Percentiles rank a stretch among this genome's conserved stretches.
Evolutionary conservation across 2,329 filamentous ascomycete species (phyloP).

Genomic region (Scedosporium apiospermum): DNA sequence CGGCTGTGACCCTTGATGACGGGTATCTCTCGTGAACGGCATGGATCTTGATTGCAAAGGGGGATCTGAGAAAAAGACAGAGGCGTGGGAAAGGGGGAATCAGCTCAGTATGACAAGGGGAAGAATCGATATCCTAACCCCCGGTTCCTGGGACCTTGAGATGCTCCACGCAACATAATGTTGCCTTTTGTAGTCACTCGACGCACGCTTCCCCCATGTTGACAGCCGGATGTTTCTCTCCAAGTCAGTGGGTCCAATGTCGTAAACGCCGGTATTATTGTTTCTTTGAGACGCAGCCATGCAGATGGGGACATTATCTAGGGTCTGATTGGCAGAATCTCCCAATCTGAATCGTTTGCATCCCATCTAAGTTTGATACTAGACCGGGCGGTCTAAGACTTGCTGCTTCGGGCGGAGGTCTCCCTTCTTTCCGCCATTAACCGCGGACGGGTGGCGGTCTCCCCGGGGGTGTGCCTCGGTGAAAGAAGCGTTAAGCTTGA

Average conservation of each 20-base stretch:
- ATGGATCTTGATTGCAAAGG: conserved; percentile 10
- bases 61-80: conserved; percentile 2
- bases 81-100: background rate
- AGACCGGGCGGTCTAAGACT: background rate
- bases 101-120: background rate
- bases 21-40: conserved; percentile 9
- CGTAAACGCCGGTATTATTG: background rate
- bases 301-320: background rate
- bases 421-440: background rate
- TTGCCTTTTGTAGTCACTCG: background rate
- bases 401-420: background rate
- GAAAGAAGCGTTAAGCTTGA: background rate
- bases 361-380: background rate
- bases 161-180: background rate
- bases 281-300: background rate
- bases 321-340: background rate
- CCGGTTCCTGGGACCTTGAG: background rate
- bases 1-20: conserved; percentile 13
- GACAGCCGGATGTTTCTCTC: background rate
- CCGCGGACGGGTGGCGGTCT: background rate
- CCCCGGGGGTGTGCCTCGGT: background rate
- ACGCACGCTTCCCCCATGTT: background rate
- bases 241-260: background rate
- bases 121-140: background rate
- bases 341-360: background rate